Base-by-base conservation (phyloP, 2,329 filamentous ascomycete genomes). In the Diaporthe citriasiana region DNA sequence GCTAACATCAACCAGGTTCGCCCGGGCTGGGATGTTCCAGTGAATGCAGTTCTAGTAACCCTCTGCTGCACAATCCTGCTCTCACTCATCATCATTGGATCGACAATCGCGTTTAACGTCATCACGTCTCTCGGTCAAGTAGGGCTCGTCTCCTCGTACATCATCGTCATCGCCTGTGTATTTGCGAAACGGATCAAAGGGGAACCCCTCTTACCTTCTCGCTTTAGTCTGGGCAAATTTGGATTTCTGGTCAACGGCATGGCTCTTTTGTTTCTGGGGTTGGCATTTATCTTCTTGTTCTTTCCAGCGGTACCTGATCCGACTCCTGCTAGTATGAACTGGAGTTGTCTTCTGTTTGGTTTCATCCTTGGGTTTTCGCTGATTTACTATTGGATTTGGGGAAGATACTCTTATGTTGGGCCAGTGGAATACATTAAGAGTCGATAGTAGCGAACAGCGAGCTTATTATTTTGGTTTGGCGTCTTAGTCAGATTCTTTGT, bases 351-450 rank as follows among this genome's bases (percentile, higher is more conserved):
- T 12, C 45, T 66, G 4, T 66, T 51, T 66, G 30, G 60, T 15
- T 51, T 66, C 47, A 68, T 53, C 9, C 33, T 68, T 22, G 63
- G 63, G 2, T 68, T 68, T 30, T 68, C n/a, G 15, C 47, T 53
- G 33, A 53, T 68, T 40, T 68, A 68, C 33, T 68, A 68, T 51
- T 53, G 47, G 63, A 53, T 68, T 68, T 53, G 47, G 63, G 47
- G 47, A 53, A 40, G 63, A 68, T n/a, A 68, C 33, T 1, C 27
- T 4, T 68, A 68, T 30, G 47, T 68, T 53, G 45, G 47, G 33
- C 63, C 63, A 22, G 63, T 66, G 22, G 63, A 66, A 51, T 53
- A 53, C 47, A 66, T 66, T 3, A 68, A 68, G 30, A 51, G 12
- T 25, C 63, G 63, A 51, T 38, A 68, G 22, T 50, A 50, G 22